phyloP scores from a whole-genome alignment of 371 early-diverging fungal genomes.

The Saksenaea vasiformis region DNA sequence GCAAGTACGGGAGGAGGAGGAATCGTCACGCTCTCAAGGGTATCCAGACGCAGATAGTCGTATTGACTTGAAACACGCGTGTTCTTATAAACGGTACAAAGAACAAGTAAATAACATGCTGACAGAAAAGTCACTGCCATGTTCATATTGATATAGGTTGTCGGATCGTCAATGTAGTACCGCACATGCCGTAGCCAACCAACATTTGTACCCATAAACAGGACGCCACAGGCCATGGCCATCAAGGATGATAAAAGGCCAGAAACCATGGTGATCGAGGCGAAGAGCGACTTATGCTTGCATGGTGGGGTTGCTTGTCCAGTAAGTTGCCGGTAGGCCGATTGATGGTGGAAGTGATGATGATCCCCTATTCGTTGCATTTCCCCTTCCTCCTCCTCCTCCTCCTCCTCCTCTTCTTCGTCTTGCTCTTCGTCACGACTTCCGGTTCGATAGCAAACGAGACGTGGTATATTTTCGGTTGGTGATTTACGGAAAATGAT shows the following conservation, averaged over 20 bases:
- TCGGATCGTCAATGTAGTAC: conserved; percentile 35
- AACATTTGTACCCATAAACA: conserved; percentile 40
- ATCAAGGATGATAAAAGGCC: conserved; percentile 34
- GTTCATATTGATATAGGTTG: conserved; percentile 37
- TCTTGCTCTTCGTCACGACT: conserved; percentile 14
- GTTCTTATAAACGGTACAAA: conserved; percentile 71
- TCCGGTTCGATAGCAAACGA: conserved; percentile 20
- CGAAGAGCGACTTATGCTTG: conserved; percentile 37
- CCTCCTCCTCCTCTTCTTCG: conserved; percentile 22
- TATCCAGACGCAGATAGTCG: background rate
- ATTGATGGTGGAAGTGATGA: conserved; percentile 4
- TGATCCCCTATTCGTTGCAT: background rate
- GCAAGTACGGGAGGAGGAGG: background rate
- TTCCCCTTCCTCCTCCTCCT: conserved; percentile 12
- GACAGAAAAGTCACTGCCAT: conserved; percentile 41
- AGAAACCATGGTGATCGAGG: conserved; percentile 33
- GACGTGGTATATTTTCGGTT: conserved; percentile 38
- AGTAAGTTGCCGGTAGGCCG: conserved; percentile 19
- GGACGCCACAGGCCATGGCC: conserved; percentile 34
- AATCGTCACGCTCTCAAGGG: conserved; percentile 8
- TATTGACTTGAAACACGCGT: conserved; percentile 57
- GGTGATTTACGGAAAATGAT: conserved; percentile 47
- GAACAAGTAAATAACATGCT: conserved; percentile 47
- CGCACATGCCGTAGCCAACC: conserved; percentile 41
- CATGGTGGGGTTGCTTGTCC: conserved; percentile 20